Evolutionary conservation across 345 rosid species (phyloP), one percentile per base, ranked within the genome.

Genomic region (Capsella bursapastoris): DNA sequence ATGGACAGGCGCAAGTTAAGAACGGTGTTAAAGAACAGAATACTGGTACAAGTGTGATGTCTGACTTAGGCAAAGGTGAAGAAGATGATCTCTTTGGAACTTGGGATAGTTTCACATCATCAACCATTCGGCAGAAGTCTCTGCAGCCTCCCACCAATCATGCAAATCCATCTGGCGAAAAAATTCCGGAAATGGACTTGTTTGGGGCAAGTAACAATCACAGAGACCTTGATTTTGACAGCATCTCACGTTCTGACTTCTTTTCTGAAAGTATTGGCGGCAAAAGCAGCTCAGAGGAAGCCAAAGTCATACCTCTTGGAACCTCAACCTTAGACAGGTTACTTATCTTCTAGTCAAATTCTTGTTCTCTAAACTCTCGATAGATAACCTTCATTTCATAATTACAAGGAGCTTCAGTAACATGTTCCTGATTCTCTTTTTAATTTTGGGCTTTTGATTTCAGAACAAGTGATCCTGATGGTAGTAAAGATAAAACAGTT

Each of bases 71-170:
- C 66, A 63, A 66, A 56, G 78, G 71, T 64, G 82, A 82, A 70
- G 85, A 83, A 64, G 82, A 80, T 50, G 89, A 84, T 75, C 73
- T 88, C 31, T 82, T 87, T 81, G 87, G 86, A 43, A 65, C 73
- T 60, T 89, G 94, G 97, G 83, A 84, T 80, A 88, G 84, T 86
- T 86, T 88, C 78, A 73, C 82, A 49, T 53, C 86, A 72, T 84
- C 92, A 37, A 62, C 69, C 60, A 63, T 70, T 72, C 68, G 37
- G 29, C 80, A 61, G 66, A 74, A 64, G 72, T 67, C 83, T 60
- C 62, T 43, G 79, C 75, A 70, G 63, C 74, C 76, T 62, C 75
- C 62, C 50, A 74, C 37, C n/a, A 71, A 56, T 14, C 41, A 68
- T 53, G 18, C 47, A 55, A 57, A 64, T 31, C 66, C 79, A 14